Percentiles rank a stretch among this genome's conserved stretches.
These are phyloP conservation scores for Lactarius sp. DNA, from an alignment of 768 basidiomycete species.

Conservation along the genomic window DNA sequence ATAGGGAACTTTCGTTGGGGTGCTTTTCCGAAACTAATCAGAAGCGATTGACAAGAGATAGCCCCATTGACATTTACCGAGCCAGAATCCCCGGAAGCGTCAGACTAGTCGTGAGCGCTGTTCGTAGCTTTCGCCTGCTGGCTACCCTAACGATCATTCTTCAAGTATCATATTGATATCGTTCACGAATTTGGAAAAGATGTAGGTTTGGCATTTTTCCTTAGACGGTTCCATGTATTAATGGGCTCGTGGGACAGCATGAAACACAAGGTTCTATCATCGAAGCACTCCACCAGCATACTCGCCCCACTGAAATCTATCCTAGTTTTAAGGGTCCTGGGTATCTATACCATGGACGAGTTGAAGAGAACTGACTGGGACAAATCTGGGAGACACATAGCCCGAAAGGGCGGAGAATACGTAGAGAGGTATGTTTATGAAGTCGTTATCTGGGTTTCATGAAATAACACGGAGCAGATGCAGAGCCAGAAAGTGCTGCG, in stretches of 20 bases:
- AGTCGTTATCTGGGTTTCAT: no score
- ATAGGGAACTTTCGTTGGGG: slow-evolving; percentile 20
- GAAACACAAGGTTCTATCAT: slow-evolving; percentile 17
- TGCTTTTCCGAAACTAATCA: slow-evolving; percentile 21
- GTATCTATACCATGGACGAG: slow-evolving; percentile 12
- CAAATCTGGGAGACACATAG: slow-evolving; percentile 3
- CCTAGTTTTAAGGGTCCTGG: slow-evolving; percentile 10
- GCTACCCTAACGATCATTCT: not conserved
- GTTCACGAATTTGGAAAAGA: slow-evolving; percentile 16
- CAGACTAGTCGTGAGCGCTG: slow-evolving; percentile 17
- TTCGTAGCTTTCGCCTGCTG: no score
- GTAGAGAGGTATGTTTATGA: not conserved
- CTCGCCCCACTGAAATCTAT: not conserved
- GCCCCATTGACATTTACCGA: slow-evolving; percentile 17
- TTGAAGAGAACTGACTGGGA: slow-evolving; percentile 17
- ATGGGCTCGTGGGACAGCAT: not conserved
- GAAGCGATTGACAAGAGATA: slow-evolving; percentile 15
- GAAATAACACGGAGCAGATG: slow-evolving; percentile 13
- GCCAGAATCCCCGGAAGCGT: slow-evolving; percentile 20
- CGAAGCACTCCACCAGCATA: not conserved
- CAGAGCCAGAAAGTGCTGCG: not conserved
- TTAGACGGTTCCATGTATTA: not conserved
- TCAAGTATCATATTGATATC: slow-evolving; percentile 22
- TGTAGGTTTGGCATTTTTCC: slow-evolving; percentile 1
- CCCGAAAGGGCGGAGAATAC: slow-evolving; percentile 1